These are phyloP conservation scores for Trichoderma koningii DNA, from an alignment of 2,329 filamentous ascomycete species.

Conservation along the genomic window DNA sequence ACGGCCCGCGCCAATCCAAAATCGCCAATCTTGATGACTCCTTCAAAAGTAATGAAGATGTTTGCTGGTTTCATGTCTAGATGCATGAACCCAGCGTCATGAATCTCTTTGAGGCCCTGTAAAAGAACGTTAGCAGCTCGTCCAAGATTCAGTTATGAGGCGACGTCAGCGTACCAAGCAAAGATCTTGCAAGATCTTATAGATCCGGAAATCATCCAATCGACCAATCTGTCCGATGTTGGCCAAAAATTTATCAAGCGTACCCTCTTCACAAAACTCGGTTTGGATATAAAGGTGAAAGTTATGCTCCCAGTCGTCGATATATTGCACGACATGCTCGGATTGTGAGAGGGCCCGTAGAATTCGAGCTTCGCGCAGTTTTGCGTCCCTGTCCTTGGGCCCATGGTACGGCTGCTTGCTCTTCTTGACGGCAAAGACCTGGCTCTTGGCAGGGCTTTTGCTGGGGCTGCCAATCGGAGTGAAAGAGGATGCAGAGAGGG, in stretches of 20 bases:
- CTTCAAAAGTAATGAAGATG: constrained; percentile 78
- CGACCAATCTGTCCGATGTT: constrained; percentile 80
- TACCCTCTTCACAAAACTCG: constrained; percentile 94
- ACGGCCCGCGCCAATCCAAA: constrained; percentile 80
- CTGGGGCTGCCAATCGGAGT: constrained; percentile 52
- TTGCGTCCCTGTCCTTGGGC: constrained; percentile 75
- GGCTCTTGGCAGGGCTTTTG: constrained; percentile 55
- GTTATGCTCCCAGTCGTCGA: constrained; percentile 85
- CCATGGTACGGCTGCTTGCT: constrained; percentile 79
- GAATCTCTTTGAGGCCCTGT: constrained; percentile 86
- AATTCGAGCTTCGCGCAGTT: constrained; percentile 80
- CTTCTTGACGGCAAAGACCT: constrained; percentile 92
- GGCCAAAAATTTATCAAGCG: constrained; percentile 81
- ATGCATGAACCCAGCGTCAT: constrained; percentile 83
- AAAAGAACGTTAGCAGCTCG: constrained; percentile 27
- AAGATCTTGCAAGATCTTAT: constrained; percentile 93
- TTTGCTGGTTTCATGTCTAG: constrained; percentile 86
- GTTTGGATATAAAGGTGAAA: constrained; percentile 94
- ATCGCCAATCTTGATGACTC: constrained; percentile 80
- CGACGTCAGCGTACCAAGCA: constrained; percentile 63
- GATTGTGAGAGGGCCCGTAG: constrained; percentile 75
- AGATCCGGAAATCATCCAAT: constrained; percentile 95
- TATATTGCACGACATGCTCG: constrained; percentile 82
- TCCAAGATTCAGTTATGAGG: neutral
- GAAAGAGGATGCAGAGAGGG: constrained; percentile 46